These are phyloP conservation scores for Boletus vermiculosoides DNA, from an alignment of 768 basidiomycete genomes.

Conservation along the genomic window DNA sequence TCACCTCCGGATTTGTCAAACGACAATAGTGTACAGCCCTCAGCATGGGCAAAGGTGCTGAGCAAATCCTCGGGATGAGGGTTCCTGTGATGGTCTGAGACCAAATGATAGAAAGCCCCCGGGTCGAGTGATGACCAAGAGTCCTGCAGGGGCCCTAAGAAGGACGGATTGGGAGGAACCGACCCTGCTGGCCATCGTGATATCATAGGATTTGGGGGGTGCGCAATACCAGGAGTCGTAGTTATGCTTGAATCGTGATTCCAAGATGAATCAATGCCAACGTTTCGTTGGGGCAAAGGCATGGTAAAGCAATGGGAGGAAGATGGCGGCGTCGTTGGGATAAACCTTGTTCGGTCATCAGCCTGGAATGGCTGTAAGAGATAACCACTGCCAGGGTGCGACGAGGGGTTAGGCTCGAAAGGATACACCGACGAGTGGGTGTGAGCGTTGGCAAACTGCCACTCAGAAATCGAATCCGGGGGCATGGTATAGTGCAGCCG, in stretches of 20 bases:
- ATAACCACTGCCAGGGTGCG: not conserved
- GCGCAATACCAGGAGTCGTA: not conserved
- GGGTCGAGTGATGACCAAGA: not conserved
- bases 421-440: conserved; percentile 1
- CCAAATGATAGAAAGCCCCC: not conserved
- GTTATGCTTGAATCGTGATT: not conserved
- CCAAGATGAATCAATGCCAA: not conserved
- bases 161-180: not conserved
- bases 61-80: not conserved
- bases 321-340: not conserved
- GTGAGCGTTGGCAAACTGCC: conserved; percentile 5
- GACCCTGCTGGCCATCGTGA: conserved; percentile 3
- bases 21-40: conserved; percentile 5
- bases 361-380: conserved; percentile 1
- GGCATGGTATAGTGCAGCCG: not conserved
- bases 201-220: conserved; percentile 1
- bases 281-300: conserved; percentile 2
- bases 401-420: not conserved
- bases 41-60: not conserved
- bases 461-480: not conserved
- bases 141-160: not conserved
- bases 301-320: not conserved
- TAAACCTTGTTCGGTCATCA: conserved; percentile 1
- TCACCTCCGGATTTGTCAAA: conserved; percentile 2
- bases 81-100: conserved; percentile 2